Evolutionary conservation across 345 rosid genomes (phyloP).

Genomic region (Dipteronia sinensis): DNA sequence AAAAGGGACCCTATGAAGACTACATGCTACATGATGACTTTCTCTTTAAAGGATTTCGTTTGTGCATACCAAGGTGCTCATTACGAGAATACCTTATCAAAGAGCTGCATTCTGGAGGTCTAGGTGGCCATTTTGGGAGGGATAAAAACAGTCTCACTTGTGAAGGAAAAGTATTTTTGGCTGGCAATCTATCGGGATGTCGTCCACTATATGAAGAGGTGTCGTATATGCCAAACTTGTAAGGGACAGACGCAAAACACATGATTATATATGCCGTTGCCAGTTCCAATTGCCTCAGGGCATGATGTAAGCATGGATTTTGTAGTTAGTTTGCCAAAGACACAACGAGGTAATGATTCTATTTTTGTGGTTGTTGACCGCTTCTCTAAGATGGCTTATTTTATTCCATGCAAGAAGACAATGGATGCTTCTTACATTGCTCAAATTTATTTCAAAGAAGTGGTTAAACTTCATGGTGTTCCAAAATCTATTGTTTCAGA

Average conservation of each 20-base stretch:
- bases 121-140: neutral
- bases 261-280: neutral
- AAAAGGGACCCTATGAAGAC: neutral
- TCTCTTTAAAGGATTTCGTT: neutral
- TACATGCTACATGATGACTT: neutral
- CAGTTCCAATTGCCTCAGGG: neutral
- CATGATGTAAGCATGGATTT: neutral
- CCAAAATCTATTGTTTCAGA: no score
- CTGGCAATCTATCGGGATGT: neutral
- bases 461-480: no score
- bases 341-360: neutral
- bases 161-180: neutral
- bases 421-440: neutral
- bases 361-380: neutral
- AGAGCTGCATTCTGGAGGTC: neutral
- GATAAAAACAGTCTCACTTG: neutral
- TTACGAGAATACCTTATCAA: neutral
- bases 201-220: neutral
- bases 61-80: neutral
- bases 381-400: no score
- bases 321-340: neutral
- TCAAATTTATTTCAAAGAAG: neutral
- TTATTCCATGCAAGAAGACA: neutral
- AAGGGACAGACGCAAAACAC: neutral
- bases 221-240: neutral